Evolutionary conservation across 495 filamentous ascomycete genomes (phyloP), one percentile per base, ranked within the genome.

Genomic region (Penicillium turbatum): DNA sequence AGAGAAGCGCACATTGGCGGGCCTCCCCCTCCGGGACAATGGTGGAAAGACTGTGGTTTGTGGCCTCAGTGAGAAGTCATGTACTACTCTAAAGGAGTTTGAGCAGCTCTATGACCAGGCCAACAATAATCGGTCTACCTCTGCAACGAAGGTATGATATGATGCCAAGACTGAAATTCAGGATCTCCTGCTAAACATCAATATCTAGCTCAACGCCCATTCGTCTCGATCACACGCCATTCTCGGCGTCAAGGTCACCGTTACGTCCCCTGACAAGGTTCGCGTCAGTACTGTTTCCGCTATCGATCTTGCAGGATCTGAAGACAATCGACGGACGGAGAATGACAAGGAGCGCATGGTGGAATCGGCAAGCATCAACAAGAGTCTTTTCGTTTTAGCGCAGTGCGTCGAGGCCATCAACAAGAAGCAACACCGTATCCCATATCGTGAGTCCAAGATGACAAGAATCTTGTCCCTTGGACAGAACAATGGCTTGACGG

Each of bases 321-420:
- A 98, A 69, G 93, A 98, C 65, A 98, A 98, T 67, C 78, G 93
- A 21, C 72, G 93, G 31, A 98, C 93, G 0, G 91, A 95, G 31
- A 98, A 98, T 71, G 89, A 86, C 55, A 95, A 93, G 70, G 90
- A 96, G 63, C 78, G 93, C 12, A 80, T 98, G 75, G 80, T 95
- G 2, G 93, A 98, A 68, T 96, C 90, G n/a, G 90, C 92, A 2
- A 95, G 90, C 65, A 98, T 98, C 76, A 98, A 98, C 78, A 98
- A 97, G 74, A 92, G 86, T 56, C 77, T 98, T 10, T 98, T 98
- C 60, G 91, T 96, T 29, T 74, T 98, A 27, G 90, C 90, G 19
- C 91, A 97, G 66, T 98, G 93, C 62, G 90, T 97, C 39, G 93
- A 98, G 70, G 93, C 93, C 12, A 98, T 98, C 58, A 82, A 79